These are phyloP conservation scores for Aspergillus alliaceus DNA, from an alignment of 2,329 filamentous ascomycete genomes.

Conservation along the genomic window DNA sequence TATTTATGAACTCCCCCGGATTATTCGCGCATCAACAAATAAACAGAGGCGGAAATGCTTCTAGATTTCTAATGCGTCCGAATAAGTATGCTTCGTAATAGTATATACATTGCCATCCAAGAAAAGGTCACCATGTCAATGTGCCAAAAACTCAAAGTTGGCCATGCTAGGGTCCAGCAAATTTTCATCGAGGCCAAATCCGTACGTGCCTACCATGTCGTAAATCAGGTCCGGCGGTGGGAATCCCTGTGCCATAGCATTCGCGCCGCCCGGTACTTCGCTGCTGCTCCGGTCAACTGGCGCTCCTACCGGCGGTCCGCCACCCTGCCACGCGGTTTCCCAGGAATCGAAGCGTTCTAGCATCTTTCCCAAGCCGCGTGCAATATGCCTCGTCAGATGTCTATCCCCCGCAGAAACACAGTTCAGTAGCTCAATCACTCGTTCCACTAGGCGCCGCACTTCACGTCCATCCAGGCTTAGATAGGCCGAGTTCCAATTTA, in stretches of 20 bases:
- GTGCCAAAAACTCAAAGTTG: constrained; percentile 40
- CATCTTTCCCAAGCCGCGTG: constrained; percentile 43
- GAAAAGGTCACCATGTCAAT: too few relatives aligned
- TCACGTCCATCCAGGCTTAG: constrained; percentile 40
- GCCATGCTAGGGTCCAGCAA: constrained; percentile 43
- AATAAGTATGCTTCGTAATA: neutral
- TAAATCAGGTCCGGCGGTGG: constrained; percentile 43
- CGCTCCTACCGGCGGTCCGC: constrained; percentile 9
- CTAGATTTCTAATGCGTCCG: too few relatives aligned
- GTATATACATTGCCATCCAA: neutral
- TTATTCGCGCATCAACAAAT: neutral
- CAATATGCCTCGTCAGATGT: constrained; percentile 44
- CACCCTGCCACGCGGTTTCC: constrained; percentile 34
- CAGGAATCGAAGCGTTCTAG: constrained; percentile 42
- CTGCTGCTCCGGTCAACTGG: constrained; percentile 16
- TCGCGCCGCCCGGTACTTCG: constrained; percentile 41
- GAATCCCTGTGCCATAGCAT: constrained; percentile 43
- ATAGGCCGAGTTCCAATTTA: constrained; percentile 45
- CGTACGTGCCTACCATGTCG: constrained; percentile 46
- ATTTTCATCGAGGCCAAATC: constrained; percentile 43
- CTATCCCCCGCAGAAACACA: constrained; percentile 43
- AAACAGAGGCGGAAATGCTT: too few relatives aligned
- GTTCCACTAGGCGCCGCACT: constrained; percentile 39
- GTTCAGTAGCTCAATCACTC: constrained; percentile 42
- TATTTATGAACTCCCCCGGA: neutral